Percentiles rank a stretch among this genome's conserved stretches.
Conservation (phyloP, 148 eudicot species). For the Chenopodium suecicum region DNA sequence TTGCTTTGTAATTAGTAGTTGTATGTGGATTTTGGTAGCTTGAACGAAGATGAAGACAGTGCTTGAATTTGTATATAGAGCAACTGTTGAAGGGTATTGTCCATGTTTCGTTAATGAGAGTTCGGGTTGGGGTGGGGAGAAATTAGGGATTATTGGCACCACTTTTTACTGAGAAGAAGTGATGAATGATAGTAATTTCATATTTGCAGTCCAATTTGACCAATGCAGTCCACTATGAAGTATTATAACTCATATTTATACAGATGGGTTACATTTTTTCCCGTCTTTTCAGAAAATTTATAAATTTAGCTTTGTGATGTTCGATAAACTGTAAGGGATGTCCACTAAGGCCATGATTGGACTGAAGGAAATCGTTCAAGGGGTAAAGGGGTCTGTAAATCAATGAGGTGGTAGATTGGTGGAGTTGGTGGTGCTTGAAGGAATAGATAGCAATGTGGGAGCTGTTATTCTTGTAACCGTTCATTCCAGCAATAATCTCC, state of each 20-base stretch:
- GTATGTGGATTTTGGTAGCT: not conserved
- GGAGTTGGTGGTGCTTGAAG: not conserved
- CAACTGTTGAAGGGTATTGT: not conserved
- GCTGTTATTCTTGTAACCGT: not conserved
- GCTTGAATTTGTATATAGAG: not conserved
- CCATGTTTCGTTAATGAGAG: too few relatives aligned
- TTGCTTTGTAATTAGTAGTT: not conserved
- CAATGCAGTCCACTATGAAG: not conserved
- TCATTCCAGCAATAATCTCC: too few relatives aligned
- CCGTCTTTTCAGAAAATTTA: too few relatives aligned
- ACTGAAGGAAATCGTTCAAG: not conserved
- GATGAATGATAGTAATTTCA: not conserved
- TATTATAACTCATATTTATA: too few relatives aligned
- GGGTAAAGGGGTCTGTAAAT: not conserved
- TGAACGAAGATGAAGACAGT: not conserved
- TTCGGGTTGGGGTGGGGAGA: not conserved
- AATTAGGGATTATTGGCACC: too few relatives aligned
- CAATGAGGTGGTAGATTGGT: not conserved
- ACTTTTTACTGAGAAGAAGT: too few relatives aligned
- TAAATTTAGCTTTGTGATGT: too few relatives aligned
- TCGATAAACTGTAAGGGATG: not conserved
- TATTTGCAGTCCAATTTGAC: not conserved
- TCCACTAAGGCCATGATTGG: not conserved
- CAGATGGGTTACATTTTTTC: too few relatives aligned
- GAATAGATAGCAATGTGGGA: not conserved